Evolutionary conservation across 192 early-diverging fungal species (phyloP), one percentile per base, ranked within the genome.

Genomic region (Obelidium mucronatum): DNA sequence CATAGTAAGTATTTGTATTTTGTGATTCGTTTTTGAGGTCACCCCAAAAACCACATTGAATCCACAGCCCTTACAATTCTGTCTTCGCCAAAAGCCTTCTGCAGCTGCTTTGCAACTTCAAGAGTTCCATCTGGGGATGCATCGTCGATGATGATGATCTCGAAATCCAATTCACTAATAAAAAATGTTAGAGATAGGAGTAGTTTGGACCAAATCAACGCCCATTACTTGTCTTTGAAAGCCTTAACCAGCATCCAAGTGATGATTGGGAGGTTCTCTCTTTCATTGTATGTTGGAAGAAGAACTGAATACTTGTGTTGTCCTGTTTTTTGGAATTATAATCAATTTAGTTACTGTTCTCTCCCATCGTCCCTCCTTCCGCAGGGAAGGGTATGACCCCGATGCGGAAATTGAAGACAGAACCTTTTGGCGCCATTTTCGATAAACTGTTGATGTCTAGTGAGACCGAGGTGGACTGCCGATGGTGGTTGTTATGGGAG

Each of bases 201-300:
- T n/a, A n/a, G n/a, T n/a, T n/a, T n/a, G n/a, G n/a, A n/a, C n/a
- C n/a, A n/a, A n/a, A n/a, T n/a, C n/a, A n/a, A n/a, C n/a, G n/a
- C n/a, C n/a, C n/a, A 78, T 31, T 37, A 84, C 78, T 72, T 78
- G 67, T 96, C 92, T 48, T 86, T 81, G 76, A 99, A 96, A 4
- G 92, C 93, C 83, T 94, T 95, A 35, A 92, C 89, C 40, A 98
- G 83, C 39, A 99, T 83, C 94, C 95, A 99, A 52, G 86, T 85
- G 71, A 99, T 97, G 71, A 98, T 92, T 42, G 97, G 97, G 78
- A 99, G 84, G 85, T 99, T 99, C 74, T 96, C 91, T 36, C 96
- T 90, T 80, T 99, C 97, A 74, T 99, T 98, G 86, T 99, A 99
- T 28, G 97, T 99, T 22, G 97, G 97, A n/a, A 99, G 82, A 52